Conservation (phyloP, 257 asterid species). For the Solanum etuberosum region DNA sequence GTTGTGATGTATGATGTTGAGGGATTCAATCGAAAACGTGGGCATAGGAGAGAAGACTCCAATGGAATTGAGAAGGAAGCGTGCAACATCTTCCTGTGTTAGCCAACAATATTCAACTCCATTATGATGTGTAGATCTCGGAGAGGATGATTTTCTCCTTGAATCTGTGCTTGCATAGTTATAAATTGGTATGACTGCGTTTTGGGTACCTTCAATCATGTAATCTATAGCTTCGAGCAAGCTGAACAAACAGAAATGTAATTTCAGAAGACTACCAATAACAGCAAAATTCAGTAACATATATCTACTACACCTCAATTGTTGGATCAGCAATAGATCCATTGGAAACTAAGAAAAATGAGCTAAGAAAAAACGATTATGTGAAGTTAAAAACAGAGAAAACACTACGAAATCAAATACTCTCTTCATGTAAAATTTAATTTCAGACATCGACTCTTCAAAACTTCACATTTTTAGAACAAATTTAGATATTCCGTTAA, state of each 20-base stretch:
- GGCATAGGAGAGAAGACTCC: constrained; percentile 62
- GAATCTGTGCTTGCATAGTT: constrained; percentile 19
- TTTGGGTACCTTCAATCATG: constrained; percentile 73
- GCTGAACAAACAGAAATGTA: constrained; percentile 21
- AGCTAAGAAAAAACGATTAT: too few species aligned
- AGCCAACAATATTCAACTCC: constrained; percentile 60
- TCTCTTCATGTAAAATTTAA: background rate
- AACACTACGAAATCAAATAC: too few species aligned
- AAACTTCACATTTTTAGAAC: background rate
- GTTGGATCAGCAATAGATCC: background rate
- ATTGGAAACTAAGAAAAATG: background rate
- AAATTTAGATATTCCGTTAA: background rate
- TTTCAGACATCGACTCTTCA: background rate
- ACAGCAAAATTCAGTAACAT: background rate
- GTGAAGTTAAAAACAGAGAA: too few species aligned
- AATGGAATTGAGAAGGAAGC: constrained; percentile 66
- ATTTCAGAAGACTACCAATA: background rate
- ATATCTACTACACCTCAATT: background rate
- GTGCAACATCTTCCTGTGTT: constrained; percentile 60
- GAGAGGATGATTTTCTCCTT: constrained; percentile 24
- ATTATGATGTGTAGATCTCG: constrained; percentile 4
- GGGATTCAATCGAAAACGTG: constrained; percentile 39
- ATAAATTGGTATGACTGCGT: constrained; percentile 60
- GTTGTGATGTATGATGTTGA: constrained; percentile 36
- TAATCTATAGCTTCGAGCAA: constrained; percentile 61